These are phyloP conservation scores for Pulveroboletus sp. DNA, from an alignment of 768 basidiomycete genomes.

Conservation along the genomic window DNA sequence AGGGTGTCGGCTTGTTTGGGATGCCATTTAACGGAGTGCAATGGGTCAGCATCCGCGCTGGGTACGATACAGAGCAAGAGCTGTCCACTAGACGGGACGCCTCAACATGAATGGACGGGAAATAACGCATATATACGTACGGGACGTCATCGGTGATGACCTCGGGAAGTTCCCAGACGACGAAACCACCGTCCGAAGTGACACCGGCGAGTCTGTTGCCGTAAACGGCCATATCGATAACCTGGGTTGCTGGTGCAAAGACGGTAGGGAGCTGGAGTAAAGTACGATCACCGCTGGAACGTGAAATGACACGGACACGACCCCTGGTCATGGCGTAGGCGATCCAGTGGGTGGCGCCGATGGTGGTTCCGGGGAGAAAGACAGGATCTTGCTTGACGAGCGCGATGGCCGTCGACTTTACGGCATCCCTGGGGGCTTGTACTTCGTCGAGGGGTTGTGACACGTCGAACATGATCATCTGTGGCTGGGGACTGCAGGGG, in stretches of 20 bases:
- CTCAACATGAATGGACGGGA: background rate
- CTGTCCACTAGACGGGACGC: constrained; percentile 46
- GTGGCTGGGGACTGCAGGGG: constrained; percentile 50
- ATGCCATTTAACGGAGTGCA: constrained; percentile 87
- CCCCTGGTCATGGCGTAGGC: constrained; percentile 91
- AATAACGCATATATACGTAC: constrained; percentile 42
- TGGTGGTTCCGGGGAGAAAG: constrained; percentile 82
- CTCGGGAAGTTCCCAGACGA: constrained; percentile 84
- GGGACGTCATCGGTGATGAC: constrained; percentile 82
- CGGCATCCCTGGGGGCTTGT: constrained; percentile 68
- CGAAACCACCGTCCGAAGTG: constrained; percentile 84
- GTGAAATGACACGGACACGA: constrained; percentile 85
- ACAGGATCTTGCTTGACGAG: constrained; percentile 81
- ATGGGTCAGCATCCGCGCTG: constrained; percentile 48
- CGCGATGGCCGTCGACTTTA: constrained; percentile 88
- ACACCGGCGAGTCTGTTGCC: constrained; percentile 81
- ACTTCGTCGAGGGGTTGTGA: constrained; percentile 68
- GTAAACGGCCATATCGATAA: constrained; percentile 83
- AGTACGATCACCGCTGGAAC: constrained; percentile 84
- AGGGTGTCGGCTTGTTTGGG: constrained; percentile 75
- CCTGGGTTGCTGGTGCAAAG: constrained; percentile 59
- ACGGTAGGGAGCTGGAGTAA: constrained; percentile 67
- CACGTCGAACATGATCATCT: constrained; percentile 73
- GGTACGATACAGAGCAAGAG: constrained; percentile 70
- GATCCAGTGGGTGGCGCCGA: constrained; percentile 89